These are phyloP conservation scores for Astrothelium macrocarpum DNA, from an alignment of 495 filamentous ascomycete genomes.

Conservation along the genomic window DNA sequence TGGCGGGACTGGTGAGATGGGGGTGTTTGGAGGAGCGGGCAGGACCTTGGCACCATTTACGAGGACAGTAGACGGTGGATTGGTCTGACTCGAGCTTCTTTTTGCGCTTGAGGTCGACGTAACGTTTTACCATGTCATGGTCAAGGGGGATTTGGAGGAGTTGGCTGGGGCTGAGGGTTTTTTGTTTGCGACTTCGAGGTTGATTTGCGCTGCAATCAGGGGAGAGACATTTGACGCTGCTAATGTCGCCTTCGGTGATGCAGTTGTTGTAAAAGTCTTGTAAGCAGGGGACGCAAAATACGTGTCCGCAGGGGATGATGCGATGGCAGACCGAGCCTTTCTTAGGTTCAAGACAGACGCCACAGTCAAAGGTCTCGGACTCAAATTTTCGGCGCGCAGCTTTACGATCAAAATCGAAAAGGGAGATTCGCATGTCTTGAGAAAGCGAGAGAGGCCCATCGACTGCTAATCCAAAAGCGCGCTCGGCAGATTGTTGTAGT, in stretches of 20 bases:
- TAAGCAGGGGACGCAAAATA: slow-evolving; percentile 79
- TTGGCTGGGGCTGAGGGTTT: slow-evolving; percentile 73
- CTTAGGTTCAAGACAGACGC: slow-evolving; percentile 82
- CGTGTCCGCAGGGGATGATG: slow-evolving; percentile 70
- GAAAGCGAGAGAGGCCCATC: slow-evolving; percentile 44
- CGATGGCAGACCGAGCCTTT: slow-evolving; percentile 75
- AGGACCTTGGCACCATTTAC: slow-evolving; percentile 89
- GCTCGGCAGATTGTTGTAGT: slow-evolving; percentile 69
- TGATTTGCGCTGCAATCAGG: slow-evolving; percentile 63
- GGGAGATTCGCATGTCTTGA: slow-evolving; percentile 52
- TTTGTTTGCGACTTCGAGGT: slow-evolving; percentile 43
- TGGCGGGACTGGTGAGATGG: slow-evolving; percentile 50
- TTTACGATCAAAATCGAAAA: slow-evolving; percentile 72
- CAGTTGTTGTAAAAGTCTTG: slow-evolving; percentile 82
- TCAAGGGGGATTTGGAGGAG: slow-evolving; percentile 75
- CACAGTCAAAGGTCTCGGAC: slow-evolving; percentile 78
- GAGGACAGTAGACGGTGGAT: slow-evolving; percentile 86
- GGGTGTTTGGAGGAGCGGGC: slow-evolving; percentile 70
- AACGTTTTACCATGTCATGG: slow-evolving; percentile 67
- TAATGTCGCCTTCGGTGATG: slow-evolving; percentile 76
- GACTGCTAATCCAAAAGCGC: slow-evolving; percentile 58
- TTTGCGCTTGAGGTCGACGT: slow-evolving; percentile 83
- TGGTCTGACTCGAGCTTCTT: slow-evolving; percentile 82
- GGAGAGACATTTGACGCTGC: slow-evolving; percentile 63
- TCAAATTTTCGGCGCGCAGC: slow-evolving; percentile 67